These are phyloP conservation scores for Calvatia gigantea DNA, from an alignment of 768 basidiomycete species.

Conservation along the genomic window DNA sequence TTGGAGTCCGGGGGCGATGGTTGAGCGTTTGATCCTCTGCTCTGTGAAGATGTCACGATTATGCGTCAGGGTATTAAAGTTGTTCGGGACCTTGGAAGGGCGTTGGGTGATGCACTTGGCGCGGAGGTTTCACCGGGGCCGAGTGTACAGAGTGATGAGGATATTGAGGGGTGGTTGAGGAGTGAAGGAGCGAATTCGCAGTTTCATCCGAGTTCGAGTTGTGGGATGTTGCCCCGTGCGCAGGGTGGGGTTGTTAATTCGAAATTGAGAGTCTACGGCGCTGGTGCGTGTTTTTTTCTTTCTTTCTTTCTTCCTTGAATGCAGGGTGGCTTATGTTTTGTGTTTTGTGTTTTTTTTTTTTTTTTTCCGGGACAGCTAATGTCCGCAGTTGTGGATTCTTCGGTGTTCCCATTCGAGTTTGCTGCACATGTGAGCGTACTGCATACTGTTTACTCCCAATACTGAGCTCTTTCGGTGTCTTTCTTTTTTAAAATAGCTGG, in stretches of 20 bases:
- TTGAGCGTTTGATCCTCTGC: too few species aligned
- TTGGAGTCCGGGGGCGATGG: too few species aligned
- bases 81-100: constrained; percentile 50
- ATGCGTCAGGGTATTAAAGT: constrained; percentile 61
- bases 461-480: not conserved
- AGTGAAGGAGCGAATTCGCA: constrained; percentile 40
- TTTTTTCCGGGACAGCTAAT: constrained; percentile 30
- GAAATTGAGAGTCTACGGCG: constrained; percentile 26
- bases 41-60: constrained; percentile 36
- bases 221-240: constrained; percentile 26
- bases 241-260: constrained; percentile 30
- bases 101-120: constrained; percentile 39
- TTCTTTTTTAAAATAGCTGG: constrained; percentile 18
- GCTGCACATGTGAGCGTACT: constrained; percentile 28
- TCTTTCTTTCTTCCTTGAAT: too few species aligned
- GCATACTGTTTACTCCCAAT: too few species aligned
- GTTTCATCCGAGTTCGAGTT: constrained; percentile 47
- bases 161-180: constrained; percentile 46
- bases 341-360: not conserved
- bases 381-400: constrained; percentile 55
- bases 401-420: constrained; percentile 48
- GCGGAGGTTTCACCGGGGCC: constrained; percentile 23
- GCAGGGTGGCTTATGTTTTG: not conserved
- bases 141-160: constrained; percentile 47
- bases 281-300: constrained; percentile 18